Base-by-base conservation (phyloP, 164 flowering plant genomes). In the Dillenia turbinata region DNA sequence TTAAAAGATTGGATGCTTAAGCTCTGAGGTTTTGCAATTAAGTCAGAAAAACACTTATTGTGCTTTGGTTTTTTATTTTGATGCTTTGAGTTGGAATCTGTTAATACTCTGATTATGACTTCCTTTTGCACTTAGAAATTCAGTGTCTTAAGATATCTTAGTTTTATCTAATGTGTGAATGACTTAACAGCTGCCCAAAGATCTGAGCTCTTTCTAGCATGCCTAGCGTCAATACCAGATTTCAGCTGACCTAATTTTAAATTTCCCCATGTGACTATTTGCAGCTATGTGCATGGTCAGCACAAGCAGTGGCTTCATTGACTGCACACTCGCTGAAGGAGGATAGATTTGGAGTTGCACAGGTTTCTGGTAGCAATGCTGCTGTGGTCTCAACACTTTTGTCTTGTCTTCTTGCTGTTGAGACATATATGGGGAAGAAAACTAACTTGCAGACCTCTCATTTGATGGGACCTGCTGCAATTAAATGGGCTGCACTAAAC, bases 321-420 rank as follows among this genome's bases (percentile, higher is more conserved):
- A 90, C 96, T 55, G 84, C 85, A 45, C 62, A 68, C 17, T 95
- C 99, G 7, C 94, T 60, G 58, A 77, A 68, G 54, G 99, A 95
- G 69, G 99, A 95, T 69, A 74, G 87, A 51, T 88, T 77, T 59
- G 97, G 99, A 11, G 89, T 90, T 24, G 97, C 97, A 54, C 99
- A 95, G 62, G 87, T 95, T 47, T 75, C 94, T 2, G 96, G 97
- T 14, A 82, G 91, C 80, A 90, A 92, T 68, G 84, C 89, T 52
- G 77, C 79, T 61, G 92, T 79, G 40, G 60, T 90, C 48, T 86
- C 97, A 46, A 78, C 94, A 2, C 78, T 95, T 40, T 44, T 92
- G 15, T 85, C 97, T 26, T 78, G 85, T 67, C 74, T 95, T 47
- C 79, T 95, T 44, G 94, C 88, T 54, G 88, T 88, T 53, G 99